phyloP scores from a whole-genome alignment of 768 basidiomycete species.

The Calocera viscosa region DNA sequence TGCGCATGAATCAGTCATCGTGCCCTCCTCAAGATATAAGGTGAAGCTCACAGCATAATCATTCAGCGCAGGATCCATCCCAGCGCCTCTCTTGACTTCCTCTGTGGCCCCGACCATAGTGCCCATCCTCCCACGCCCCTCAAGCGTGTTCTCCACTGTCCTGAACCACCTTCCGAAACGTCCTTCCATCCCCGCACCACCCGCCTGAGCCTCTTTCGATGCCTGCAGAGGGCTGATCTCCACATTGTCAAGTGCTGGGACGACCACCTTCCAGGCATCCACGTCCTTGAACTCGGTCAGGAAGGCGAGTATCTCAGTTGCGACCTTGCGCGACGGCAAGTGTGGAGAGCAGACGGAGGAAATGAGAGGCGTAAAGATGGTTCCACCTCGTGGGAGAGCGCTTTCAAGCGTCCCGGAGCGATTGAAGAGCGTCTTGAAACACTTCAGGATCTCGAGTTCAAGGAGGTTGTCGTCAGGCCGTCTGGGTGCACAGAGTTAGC shows the following conservation, averaged over 20 bases:
- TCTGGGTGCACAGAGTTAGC: slow-evolving; percentile 26
- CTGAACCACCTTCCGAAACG: slow-evolving; percentile 82
- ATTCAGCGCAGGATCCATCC: slow-evolving; percentile 54
- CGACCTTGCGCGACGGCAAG: slow-evolving; percentile 60
- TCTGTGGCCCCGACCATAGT: slow-evolving; percentile 91
- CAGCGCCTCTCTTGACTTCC: slow-evolving; percentile 59
- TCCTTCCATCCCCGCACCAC: slow-evolving; percentile 16
- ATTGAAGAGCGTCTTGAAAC: slow-evolving; percentile 72
- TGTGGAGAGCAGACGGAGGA: slow-evolving; percentile 72
- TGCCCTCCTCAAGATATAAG: slow-evolving; percentile 16
- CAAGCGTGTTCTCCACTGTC: slow-evolving; percentile 57
- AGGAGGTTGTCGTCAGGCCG: slow-evolving; percentile 52
- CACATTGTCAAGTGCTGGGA: slow-evolving; percentile 50
- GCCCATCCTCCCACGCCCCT: slow-evolving; percentile 87
- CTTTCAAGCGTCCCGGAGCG: slow-evolving; percentile 22
- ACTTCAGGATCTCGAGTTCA: slow-evolving; percentile 83
- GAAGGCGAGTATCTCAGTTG: slow-evolving; percentile 69
- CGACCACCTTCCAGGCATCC: slow-evolving; percentile 50
- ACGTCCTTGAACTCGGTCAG: slow-evolving; percentile 53
- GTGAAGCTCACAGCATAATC: slow-evolving; percentile 66
- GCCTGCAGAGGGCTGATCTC: slow-evolving; percentile 16
- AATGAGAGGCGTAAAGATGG: slow-evolving; percentile 5
- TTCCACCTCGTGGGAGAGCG: slow-evolving; percentile 12
- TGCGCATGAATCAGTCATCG: not conserved
- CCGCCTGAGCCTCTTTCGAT: slow-evolving; percentile 19